A percentile compares a stretch with the other conserved stretches of the same genome.
These are phyloP conservation scores for Botrytis elliptica DNA, from an alignment of 2,329 filamentous ascomycete genomes.

Conservation along the genomic window DNA sequence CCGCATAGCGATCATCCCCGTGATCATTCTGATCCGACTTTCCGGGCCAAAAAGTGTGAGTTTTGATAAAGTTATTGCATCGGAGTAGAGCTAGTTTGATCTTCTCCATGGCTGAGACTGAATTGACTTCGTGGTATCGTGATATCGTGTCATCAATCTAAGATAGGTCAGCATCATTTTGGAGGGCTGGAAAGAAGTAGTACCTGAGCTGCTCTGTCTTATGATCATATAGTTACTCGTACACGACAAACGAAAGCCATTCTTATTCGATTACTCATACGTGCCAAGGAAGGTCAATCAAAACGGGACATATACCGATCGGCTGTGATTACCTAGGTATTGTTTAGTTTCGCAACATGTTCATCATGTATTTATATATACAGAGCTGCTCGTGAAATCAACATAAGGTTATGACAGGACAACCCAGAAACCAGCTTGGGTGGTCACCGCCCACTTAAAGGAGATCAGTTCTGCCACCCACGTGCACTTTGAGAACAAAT, in stretches of 20 bases:
- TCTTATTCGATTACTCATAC: background rate
- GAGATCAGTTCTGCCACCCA: background rate
- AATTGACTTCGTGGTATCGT: background rate
- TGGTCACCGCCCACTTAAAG: background rate
- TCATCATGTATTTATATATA: background rate
- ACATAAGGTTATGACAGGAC: too few species aligned
- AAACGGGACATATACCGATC: background rate
- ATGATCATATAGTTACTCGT: background rate
- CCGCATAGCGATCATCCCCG: background rate
- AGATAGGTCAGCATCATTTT: background rate
- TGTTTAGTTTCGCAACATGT: background rate
- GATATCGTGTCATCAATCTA: background rate
- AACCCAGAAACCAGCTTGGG: background rate
- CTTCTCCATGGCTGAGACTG: background rate
- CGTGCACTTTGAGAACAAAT: background rate
- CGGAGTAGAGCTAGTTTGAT: background rate
- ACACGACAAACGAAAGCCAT: background rate
- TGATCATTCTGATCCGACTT: background rate
- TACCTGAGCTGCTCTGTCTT: background rate
- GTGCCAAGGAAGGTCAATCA: background rate
- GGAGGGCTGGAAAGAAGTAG: background rate
- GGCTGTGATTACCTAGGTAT: background rate
- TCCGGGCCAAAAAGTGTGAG: background rate
- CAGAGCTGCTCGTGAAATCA: too few species aligned
- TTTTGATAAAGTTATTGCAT: background rate